phyloP scores from a whole-genome alignment of 768 basidiomycete species.

The Roridomyces roridus region DNA sequence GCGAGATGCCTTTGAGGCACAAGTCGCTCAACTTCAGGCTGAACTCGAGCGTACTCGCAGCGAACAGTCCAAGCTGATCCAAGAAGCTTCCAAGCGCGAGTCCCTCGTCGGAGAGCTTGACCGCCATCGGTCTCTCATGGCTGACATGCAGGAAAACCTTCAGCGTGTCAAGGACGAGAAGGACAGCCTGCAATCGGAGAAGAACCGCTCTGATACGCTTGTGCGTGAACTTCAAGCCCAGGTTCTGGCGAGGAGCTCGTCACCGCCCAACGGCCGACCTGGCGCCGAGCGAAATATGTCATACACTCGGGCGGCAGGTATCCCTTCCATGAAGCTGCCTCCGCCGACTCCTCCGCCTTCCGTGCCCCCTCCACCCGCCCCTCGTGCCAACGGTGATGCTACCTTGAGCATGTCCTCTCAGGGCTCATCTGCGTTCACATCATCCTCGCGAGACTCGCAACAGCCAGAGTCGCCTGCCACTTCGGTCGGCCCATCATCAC shows the following conservation, averaged over 20 bases:
- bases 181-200: constrained; percentile 77
- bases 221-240: constrained; percentile 84
- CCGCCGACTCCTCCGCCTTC: constrained; percentile 90
- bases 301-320: constrained; percentile 62
- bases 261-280: constrained; percentile 59
- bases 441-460: constrained; percentile 76
- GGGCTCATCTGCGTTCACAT: constrained; percentile 57
- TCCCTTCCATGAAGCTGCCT: constrained; percentile 78
- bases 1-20: constrained; percentile 34
- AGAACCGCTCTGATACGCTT: constrained; percentile 66
- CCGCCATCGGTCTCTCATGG: constrained; percentile 74
- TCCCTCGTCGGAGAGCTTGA: constrained; percentile 79
- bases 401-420: constrained; percentile 67
- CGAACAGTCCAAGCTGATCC: constrained; percentile 67
- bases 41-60: constrained; percentile 55
- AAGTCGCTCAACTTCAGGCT: constrained; percentile 44
- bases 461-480: constrained; percentile 71
- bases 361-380: constrained; percentile 84
- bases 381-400: constrained; percentile 58
- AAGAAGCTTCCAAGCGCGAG: constrained; percentile 78
- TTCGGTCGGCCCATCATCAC: constrained; percentile 57
- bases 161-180: constrained; percentile 85
- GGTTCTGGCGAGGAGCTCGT: constrained; percentile 61
- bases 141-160: constrained; percentile 78
- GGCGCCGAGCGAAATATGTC: constrained; percentile 57